These are phyloP conservation scores for Saturnispora hagleri DNA, from an alignment of 805 yeast species.

Conservation along the genomic window DNA sequence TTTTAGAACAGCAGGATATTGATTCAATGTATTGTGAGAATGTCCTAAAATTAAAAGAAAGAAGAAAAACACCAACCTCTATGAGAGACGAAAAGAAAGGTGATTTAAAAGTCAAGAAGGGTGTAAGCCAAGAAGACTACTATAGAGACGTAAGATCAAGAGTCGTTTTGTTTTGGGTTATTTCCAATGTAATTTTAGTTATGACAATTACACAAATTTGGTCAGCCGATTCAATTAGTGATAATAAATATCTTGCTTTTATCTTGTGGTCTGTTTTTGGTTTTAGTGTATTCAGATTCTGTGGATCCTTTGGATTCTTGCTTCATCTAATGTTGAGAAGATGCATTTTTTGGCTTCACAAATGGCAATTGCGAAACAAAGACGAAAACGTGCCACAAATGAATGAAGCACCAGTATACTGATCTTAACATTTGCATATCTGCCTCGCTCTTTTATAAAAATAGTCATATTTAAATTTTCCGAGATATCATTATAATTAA, in stretches of 20 bases:
- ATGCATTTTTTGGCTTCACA: constrained; percentile 24
- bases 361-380: constrained; percentile 23
- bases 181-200: constrained; percentile 68
- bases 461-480: background rate
- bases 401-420: constrained; percentile 11
- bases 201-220: constrained; percentile 86
- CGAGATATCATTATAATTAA: background rate
- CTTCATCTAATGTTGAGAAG: constrained; percentile 30
- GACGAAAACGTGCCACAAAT: constrained; percentile 15
- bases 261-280: constrained; percentile 91
- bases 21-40: constrained; percentile 77
- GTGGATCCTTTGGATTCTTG: constrained; percentile 72
- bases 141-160: constrained; percentile 91
- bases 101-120: constrained; percentile 29
- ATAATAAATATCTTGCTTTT: constrained; percentile 71
- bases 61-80: constrained; percentile 49
- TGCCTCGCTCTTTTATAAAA: background rate
- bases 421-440: background rate
- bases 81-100: constrained; percentile 35
- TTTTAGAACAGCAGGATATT: constrained; percentile 64
- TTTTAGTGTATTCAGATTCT: constrained; percentile 70
- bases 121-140: constrained; percentile 61
- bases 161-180: constrained; percentile 93
- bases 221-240: constrained; percentile 50
- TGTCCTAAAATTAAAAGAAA: constrained; percentile 60